phyloP scores from a whole-genome alignment of 1,284 basidiomycete species.

The Naganishia sp. region DNA sequence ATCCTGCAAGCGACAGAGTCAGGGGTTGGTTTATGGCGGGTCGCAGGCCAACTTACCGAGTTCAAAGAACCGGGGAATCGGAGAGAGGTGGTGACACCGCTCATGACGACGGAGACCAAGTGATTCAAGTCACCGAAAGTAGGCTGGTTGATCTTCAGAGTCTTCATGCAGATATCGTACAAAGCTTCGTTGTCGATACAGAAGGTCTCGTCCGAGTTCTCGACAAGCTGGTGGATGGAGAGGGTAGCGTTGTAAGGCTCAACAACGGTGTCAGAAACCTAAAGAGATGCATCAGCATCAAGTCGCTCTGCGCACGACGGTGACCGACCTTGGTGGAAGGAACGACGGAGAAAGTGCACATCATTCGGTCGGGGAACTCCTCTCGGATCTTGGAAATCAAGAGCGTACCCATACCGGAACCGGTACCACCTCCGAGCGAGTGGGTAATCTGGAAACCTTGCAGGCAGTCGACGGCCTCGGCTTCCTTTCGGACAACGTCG shows the following conservation, averaged over 20 bases:
- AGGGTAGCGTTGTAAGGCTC: slow-evolving; percentile 67
- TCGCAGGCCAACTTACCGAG: slow-evolving; percentile 57
- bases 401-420: slow-evolving; percentile 65
- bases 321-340: slow-evolving; percentile 61
- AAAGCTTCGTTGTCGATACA: slow-evolving; percentile 93
- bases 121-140: slow-evolving; percentile 97
- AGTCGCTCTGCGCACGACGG: slow-evolving; percentile 16
- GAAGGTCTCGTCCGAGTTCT: slow-evolving; percentile 66
- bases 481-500: slow-evolving; percentile 64
- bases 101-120: slow-evolving; percentile 97
- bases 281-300: slow-evolving; percentile 46
- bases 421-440: slow-evolving; percentile 65
- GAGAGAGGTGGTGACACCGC: slow-evolving; percentile 77
- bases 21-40: background rate
- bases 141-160: slow-evolving; percentile 88
- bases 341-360: slow-evolving; percentile 65
- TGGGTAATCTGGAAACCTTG: slow-evolving; percentile 65
- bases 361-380: slow-evolving; percentile 66
- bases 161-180: slow-evolving; percentile 97
- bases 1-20: slow-evolving; percentile 55
- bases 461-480: slow-evolving; percentile 61
- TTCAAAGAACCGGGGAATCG: slow-evolving; percentile 88
- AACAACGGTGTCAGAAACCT: slow-evolving; percentile 62
- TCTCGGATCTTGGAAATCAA: slow-evolving; percentile 65
- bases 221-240: slow-evolving; percentile 64